Evolutionary conservation across 1,139 yeast species (phyloP).

Genomic region (Candida sp.): DNA sequence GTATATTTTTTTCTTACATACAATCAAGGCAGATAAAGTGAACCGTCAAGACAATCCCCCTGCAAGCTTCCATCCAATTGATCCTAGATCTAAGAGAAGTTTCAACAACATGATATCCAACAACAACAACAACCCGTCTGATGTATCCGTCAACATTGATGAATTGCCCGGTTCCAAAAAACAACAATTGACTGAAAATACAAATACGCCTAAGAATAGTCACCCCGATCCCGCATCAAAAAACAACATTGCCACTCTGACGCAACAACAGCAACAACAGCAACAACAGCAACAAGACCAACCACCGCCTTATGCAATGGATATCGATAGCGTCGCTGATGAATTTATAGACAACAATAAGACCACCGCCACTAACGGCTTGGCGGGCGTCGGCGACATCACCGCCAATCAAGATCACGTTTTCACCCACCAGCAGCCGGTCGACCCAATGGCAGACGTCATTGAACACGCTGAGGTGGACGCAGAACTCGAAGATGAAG

Average conservation of each 20-base stretch:
- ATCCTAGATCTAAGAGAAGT: slow-evolving; percentile 17
- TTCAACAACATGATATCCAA: slow-evolving; percentile 18
- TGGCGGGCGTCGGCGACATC: slow-evolving; percentile 12
- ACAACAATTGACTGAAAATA: slow-evolving; percentile 4
- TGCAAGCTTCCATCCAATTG: slow-evolving; percentile 11
- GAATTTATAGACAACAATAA: slow-evolving; percentile 1
- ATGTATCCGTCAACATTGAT: slow-evolving; percentile 9
- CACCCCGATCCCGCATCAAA: slow-evolving; percentile 16
- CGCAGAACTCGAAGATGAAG: slow-evolving; percentile 8
- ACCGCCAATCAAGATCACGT: slow-evolving; percentile 12
- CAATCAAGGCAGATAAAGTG: slow-evolving; percentile 5
- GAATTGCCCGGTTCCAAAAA: slow-evolving; percentile 10
- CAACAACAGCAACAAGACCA: slow-evolving; percentile 6
- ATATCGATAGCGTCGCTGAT: slow-evolving; percentile 7
- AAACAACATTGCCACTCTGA: slow-evolving; percentile 14
- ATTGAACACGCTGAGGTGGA: slow-evolving; percentile 6
- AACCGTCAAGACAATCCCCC: slow-evolving; percentile 2
- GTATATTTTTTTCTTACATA: neutral
- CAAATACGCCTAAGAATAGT: slow-evolving; percentile 6
- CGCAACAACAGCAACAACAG: slow-evolving; percentile 5
- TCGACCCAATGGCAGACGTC: slow-evolving; percentile 4
- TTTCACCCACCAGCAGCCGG: slow-evolving; percentile 1
- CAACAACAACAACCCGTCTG: slow-evolving; percentile 15
- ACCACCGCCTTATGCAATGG: slow-evolving; percentile 7
- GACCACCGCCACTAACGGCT: neutral